Evolutionary conservation across 306 rosid species (phyloP), one percentile per base, ranked within the genome.

Genomic region (Casuarina cunninghamiana): DNA sequence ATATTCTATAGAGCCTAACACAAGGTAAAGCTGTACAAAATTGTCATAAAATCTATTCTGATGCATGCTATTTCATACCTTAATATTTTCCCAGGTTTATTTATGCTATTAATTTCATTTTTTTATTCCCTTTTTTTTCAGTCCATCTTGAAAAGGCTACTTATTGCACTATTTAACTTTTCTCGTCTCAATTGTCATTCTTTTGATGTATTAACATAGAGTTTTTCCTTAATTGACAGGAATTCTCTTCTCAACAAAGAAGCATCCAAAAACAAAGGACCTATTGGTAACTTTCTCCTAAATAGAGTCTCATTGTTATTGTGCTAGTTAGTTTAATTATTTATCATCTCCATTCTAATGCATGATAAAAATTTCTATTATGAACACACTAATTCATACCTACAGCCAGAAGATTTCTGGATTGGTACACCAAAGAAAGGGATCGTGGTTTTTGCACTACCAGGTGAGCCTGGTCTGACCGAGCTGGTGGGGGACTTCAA

Each of bases 331-430:
- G 38, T 73, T 75, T 51, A 45, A 77, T 41, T 41, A 42, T 73
- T 73, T n/a, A 35, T 57, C 57, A 17, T 72, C 58, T 21, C 60
- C 37, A 55, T 78, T 39, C 35, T 80, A 69, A 26, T 78, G 53
- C 78, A 48, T 75, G 44, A 10, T 70, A 80, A 76, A 16, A 74
- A 66, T 74, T 74, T 77, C 68, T 62, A 50, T 55, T 51, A 76
- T 70, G 63, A 44, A 75, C 53, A 74, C 69, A 54, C 46, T 42
- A 70, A 76, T 82, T 86, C 71, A 55, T 62, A 32, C 61, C 75
- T 88, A 72, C 86, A 94, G 97, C 97, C 98, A 19, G 97, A 96
- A 77, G 99, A 93, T 82, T 88, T 85, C 89, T 96, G 97, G 98
- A 91, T 93, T 77, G 78, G 89, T 86, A 97, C 99, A 15, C 96